Evolutionary conservation across 2,329 filamentous ascomycete genomes (phyloP).

Genomic region (Ilyonectria robusta): DNA sequence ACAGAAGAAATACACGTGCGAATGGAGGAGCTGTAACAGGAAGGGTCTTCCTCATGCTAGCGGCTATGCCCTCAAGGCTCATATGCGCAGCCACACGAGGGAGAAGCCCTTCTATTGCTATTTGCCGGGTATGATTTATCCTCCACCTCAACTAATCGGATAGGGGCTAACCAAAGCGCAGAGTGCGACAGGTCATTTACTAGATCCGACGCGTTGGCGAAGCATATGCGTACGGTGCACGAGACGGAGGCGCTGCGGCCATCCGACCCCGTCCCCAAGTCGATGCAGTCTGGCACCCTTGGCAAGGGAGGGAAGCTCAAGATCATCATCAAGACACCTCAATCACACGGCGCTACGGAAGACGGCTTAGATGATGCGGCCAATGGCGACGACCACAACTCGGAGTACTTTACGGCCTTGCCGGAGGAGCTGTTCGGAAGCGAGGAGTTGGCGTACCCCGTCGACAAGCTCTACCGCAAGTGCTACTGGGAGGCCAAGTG

Average conservation of each 20-base stretch:
- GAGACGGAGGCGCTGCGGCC: conserved; percentile 95
- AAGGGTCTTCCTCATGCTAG: conserved; percentile 95
- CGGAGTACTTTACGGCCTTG: conserved; percentile 71
- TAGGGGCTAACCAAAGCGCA: conserved; percentile 55
- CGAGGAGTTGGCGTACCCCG: conserved; percentile 73
- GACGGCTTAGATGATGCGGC: conserved; percentile 68
- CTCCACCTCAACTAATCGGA: too few species aligned
- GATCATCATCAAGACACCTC: conserved; percentile 74
- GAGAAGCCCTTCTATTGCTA: conserved; percentile 99
- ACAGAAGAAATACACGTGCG: conserved; percentile 98
- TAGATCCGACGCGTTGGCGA: conserved; percentile 92
- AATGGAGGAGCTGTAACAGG: conserved; percentile 90
- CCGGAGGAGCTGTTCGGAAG: conserved; percentile 73
- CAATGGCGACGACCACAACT: conserved; percentile 68
- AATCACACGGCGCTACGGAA: conserved; percentile 71
- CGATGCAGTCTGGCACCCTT: conserved; percentile 66
- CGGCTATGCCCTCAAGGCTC: conserved; percentile 94
- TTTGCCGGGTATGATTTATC: conserved; percentile 78
- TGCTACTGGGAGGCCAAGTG: conserved; percentile 80
- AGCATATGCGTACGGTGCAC: conserved; percentile 99
- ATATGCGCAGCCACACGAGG: conserved; percentile 97
- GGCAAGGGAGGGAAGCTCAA: conserved; percentile 70
- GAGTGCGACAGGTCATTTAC: conserved; percentile 99
- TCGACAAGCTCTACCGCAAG: conserved; percentile 75
- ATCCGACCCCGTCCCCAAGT: conserved; percentile 80